Evolutionary conservation across 1,284 basidiomycete species (phyloP).

Genomic region (Marasmius sp.): DNA sequence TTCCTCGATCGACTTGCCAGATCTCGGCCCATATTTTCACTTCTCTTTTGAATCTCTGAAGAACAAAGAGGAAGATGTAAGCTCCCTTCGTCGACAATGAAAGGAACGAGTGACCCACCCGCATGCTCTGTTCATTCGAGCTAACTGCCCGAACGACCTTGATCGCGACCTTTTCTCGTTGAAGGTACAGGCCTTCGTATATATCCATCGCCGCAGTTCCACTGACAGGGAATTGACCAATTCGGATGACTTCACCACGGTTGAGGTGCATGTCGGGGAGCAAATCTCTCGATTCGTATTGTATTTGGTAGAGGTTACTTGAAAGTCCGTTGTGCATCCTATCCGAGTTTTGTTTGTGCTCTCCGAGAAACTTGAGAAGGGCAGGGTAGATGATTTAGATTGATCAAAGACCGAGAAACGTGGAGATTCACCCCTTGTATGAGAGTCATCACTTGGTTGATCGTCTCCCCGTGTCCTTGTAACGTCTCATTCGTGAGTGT

Average conservation of each 20-base stretch:
- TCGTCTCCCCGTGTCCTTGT: conserved; percentile 27
- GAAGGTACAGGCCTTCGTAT: conserved; percentile 53
- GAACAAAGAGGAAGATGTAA: neutral
- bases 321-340: conserved; percentile 41
- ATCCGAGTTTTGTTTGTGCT: conserved; percentile 32
- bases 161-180: conserved; percentile 52
- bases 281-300: conserved; percentile 40
- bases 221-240: conserved; percentile 46
- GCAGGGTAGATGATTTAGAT: neutral
- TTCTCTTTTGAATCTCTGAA: conserved; percentile 51
- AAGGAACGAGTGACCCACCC: conserved; percentile 28
- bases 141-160: conserved; percentile 53
- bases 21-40: conserved; percentile 54
- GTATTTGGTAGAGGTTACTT: conserved; percentile 48
- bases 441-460: conserved; percentile 40
- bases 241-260: conserved; percentile 49
- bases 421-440: conserved; percentile 40
- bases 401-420: neutral
- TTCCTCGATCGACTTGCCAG: conserved; percentile 51
- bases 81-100: neutral
- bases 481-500: conserved; percentile 31
- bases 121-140: conserved; percentile 40
- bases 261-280: conserved; percentile 49
- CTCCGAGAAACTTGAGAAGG: conserved; percentile 27
- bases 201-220: conserved; percentile 52